Conservation (phyloP, 2,329 filamentous ascomycete genomes). For the Thelonectria rubi region DNA sequence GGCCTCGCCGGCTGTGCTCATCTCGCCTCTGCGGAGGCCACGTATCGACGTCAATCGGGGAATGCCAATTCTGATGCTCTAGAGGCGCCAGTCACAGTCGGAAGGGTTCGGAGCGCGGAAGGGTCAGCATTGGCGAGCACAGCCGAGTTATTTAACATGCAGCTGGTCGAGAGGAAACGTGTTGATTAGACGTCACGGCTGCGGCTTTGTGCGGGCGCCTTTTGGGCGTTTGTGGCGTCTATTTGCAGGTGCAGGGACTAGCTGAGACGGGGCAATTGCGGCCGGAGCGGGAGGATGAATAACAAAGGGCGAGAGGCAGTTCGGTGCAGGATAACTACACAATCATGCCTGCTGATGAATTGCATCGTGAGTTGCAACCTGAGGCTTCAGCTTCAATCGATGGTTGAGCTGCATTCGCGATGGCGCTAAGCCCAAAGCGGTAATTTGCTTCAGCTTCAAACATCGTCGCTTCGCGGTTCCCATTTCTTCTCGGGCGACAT, state of each 20-base stretch:
- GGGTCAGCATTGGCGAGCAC: not conserved
- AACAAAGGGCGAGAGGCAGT: conserved; percentile 2
- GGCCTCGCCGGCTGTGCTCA: conserved; percentile 28
- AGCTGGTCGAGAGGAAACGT: conserved; percentile 28
- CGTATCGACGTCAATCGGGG: conserved; percentile 8
- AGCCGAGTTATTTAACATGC: not conserved
- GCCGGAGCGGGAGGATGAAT: not conserved
- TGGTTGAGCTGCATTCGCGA: not conserved
- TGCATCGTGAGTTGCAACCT: conserved; percentile 26
- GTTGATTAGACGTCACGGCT: conserved; percentile 24
- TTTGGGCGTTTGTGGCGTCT: conserved; percentile 35
- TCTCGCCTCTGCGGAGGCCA: not conserved
- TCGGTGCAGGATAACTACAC: not conserved
- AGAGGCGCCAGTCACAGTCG: not conserved
- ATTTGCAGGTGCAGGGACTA: conserved; percentile 22
- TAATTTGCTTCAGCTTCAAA: conserved; percentile 13
- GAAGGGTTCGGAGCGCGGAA: not conserved
- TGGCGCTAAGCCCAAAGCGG: conserved; percentile 36
- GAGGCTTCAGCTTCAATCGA: conserved; percentile 15
- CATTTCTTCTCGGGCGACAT: not conserved
- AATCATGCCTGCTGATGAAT: conserved; percentile 21
- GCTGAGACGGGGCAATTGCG: not conserved
- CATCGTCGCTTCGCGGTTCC: conserved; percentile 1
- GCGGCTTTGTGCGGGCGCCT: conserved; percentile 22
- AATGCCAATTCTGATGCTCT: not conserved